phyloP scores from a whole-genome alignment of 352 stramenopile genomes.

The Pythium inflatum region DNA sequence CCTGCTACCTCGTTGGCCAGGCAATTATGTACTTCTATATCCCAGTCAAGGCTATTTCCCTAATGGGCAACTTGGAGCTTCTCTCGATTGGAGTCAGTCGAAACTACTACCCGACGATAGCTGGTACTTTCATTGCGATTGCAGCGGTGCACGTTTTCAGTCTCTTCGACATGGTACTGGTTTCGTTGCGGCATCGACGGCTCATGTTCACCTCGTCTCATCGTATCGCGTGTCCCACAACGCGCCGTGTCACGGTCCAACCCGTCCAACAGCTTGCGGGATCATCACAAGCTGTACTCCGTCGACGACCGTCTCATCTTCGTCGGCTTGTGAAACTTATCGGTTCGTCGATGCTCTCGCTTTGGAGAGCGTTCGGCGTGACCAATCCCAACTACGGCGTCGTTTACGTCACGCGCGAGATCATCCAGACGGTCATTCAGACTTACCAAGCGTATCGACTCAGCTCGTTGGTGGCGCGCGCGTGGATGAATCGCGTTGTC shows the following conservation, averaged over 20 bases:
- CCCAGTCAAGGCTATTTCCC: not conserved
- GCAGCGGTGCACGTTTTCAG: not conserved
- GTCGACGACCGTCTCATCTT: not conserved
- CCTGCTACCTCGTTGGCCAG: not conserved
- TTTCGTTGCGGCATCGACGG: not conserved
- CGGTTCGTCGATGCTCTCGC: not conserved
- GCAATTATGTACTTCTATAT: slow-evolving; percentile 21
- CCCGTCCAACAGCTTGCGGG: not conserved
- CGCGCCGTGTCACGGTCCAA: not conserved
- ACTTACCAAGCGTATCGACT: slow-evolving; percentile 37
- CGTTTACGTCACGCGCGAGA: slow-evolving; percentile 31
- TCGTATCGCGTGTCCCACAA: not conserved
- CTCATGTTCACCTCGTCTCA: not conserved
- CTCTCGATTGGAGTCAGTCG: not conserved
- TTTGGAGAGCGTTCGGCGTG: slow-evolving; percentile 24
- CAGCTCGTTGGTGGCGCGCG: slow-evolving; percentile 22
- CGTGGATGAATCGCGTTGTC: slow-evolving; percentile 34
- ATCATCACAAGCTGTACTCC: not conserved
- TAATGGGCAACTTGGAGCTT: slow-evolving; percentile 17
- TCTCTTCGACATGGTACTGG: slow-evolving; percentile 6
- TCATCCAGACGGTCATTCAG: slow-evolving; percentile 35
- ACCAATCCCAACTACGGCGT: slow-evolving; percentile 28
- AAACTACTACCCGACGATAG: slow-evolving; percentile 9
- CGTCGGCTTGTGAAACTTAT: not conserved
- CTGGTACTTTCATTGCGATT: slow-evolving; percentile 1